Percentiles rank a stretch among this genome's conserved stretches.
Conservation (phyloP, 805 yeast genomes). For the Candida arabinofermentans region DNA sequence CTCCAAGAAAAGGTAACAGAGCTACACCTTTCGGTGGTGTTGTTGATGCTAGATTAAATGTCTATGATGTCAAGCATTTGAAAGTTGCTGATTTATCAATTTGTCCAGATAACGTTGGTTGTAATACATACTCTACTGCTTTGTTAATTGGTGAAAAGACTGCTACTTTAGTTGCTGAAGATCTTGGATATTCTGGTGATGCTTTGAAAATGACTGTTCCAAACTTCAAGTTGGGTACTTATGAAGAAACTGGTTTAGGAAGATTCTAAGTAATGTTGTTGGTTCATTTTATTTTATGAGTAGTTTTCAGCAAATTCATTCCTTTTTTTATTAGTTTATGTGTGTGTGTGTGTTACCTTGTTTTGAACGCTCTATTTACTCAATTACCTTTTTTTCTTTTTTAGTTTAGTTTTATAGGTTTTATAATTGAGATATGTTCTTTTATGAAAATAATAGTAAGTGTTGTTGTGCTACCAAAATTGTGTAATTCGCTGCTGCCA, state of each 20-base stretch:
- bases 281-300: background rate
- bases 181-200: conserved; percentile 27
- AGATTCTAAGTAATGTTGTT: conserved; percentile 16
- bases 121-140: conserved; percentile 28
- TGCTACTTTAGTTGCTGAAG: conserved; percentile 27
- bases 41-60: conserved; percentile 24
- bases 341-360: background rate
- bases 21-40: conserved; percentile 27
- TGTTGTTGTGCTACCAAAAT: background rate
- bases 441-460: too few species aligned
- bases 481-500: background rate
- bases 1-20: conserved; percentile 27
- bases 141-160: conserved; percentile 27
- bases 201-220: conserved; percentile 27
- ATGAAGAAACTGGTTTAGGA: conserved; percentile 25
- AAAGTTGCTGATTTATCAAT: conserved; percentile 28
- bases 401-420: background rate
- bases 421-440: background rate
- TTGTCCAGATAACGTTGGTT: conserved; percentile 29
- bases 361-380: too few species aligned
- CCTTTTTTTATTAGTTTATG: background rate
- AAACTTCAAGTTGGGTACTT: conserved; percentile 25
- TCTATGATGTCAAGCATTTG: conserved; percentile 24
- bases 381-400: background rate
- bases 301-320: background rate